A percentile compares a stretch with the other conserved stretches of the same genome.
phyloP scores from a whole-genome alignment of 2,329 filamentous ascomycete species.

The Botrytis pseudocinerea region DNA sequence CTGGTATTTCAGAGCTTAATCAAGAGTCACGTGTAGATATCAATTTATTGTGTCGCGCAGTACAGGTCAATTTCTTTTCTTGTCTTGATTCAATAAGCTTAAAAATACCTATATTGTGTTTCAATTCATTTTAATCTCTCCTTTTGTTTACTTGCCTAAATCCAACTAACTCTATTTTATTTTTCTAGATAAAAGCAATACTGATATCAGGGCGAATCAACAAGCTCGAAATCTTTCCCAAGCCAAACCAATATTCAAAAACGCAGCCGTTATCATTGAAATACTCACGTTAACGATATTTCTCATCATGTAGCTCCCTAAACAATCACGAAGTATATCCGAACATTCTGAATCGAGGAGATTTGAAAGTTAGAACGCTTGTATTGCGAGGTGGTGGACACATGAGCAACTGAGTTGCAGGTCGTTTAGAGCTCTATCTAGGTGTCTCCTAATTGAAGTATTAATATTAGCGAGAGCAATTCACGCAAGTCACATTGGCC shows the following conservation, averaged over 20 bases:
- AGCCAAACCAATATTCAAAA: background rate
- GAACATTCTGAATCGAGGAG: background rate
- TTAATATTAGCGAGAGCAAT: background rate
- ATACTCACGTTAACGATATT: background rate
- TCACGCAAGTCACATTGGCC: background rate
- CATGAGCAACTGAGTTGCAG: background rate
- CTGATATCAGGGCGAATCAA: background rate
- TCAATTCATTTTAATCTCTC: background rate
- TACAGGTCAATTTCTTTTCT: background rate
- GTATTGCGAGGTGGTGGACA: background rate
- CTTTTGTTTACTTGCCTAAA: background rate
- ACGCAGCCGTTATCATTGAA: background rate
- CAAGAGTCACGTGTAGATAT: conserved; percentile 18
- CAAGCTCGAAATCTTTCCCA: background rate
- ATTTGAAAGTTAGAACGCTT: background rate
- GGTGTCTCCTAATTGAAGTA: background rate
- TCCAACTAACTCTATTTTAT: background rate
- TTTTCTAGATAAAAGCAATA: background rate
- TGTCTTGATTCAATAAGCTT: background rate
- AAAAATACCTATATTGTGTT: background rate
- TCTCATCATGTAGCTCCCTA: background rate
- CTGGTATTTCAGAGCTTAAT: conserved; percentile 15
- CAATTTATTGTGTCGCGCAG: background rate
- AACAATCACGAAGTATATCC: background rate
- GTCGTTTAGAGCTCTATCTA: background rate